phyloP scores from a whole-genome alignment of 2,329 filamentous ascomycete genomes.

The Fusarium ambrosium region DNA sequence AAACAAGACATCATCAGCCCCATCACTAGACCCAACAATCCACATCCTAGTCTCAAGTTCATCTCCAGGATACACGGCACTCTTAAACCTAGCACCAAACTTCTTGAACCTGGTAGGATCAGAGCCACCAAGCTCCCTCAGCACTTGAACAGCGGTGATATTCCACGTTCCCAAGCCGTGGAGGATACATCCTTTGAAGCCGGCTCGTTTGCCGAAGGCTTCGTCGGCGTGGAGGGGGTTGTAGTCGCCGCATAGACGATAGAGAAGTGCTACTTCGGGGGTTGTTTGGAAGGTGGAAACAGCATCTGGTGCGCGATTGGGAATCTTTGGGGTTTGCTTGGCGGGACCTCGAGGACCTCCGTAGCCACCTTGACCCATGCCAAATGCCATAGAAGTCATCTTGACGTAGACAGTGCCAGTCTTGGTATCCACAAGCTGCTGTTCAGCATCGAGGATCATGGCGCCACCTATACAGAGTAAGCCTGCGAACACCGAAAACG shows the following conservation, averaged over 20 bases:
- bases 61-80: constrained; percentile 62
- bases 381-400: constrained; percentile 57
- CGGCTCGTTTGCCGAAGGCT: constrained; percentile 56
- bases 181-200: constrained; percentile 61
- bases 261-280: constrained; percentile 56
- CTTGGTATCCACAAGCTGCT: constrained; percentile 55
- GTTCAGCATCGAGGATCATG: constrained; percentile 59
- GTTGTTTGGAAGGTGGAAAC: constrained; percentile 55
- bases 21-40: constrained; percentile 51
- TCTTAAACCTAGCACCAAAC: constrained; percentile 61
- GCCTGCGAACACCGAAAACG: background rate
- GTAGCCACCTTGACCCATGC: constrained; percentile 62
- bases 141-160: constrained; percentile 58
- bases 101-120: constrained; percentile 57
- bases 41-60: constrained; percentile 59
- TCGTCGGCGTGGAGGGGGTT: constrained; percentile 62
- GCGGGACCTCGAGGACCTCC: constrained; percentile 57
- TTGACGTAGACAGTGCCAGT: constrained; percentile 55
- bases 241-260: constrained; percentile 63
- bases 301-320: constrained; percentile 54
- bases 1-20: constrained; percentile 54
- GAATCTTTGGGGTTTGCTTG: constrained; percentile 49
- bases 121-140: constrained; percentile 56
- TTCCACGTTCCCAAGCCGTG: constrained; percentile 64
- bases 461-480: constrained; percentile 47